Evolutionary conservation across 176 grass and related monocot genomes (phyloP), one percentile per base, ranked within the genome.

Genomic region (Leersia perrieri): DNA sequence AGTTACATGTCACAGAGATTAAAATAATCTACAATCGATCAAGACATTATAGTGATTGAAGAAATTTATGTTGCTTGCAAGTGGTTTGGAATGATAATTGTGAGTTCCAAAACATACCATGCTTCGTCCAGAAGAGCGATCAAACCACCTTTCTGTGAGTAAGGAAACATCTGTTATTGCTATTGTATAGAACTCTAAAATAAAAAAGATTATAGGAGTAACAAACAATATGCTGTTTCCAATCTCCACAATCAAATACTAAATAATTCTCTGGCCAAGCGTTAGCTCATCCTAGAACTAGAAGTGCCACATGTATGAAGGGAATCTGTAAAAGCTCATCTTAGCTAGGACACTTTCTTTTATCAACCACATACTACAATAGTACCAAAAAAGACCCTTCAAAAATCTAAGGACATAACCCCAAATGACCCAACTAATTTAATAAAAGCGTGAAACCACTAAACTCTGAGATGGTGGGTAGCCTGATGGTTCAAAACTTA

Each of bases 81-180:
- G 45, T 68, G 45, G 68, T 38, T 36, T 73, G 30, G 60, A 62
- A 63, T 73, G 40, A 49, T 63, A 82, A 84, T 33, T 76, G 58
- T 27, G 71, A 85, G 33, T 68, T 63, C 57, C 53, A 73, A 72
- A 82, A 80, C 88, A 86, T 93, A 99, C 97, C 97, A 99, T 84
- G 97, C 97, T 91, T 99, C 97, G 88, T 99, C 97, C 75, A 99
- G 80, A 90, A 99, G 93, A 27, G 97, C 68, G 77, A 99, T 99
- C 72, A 99, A 64, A 88, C 97, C 97, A 86, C 97, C 97, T 99
- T 99, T 99, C 97, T 99, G 93, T 76, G 86, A 91, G 89, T 42
- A 74, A 65, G 11, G 68, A 25, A 90, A 81, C n/a, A 80, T 27
- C 40, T 60, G 78, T 90, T 79, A 86, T 26, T 33, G 60, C 12